A percentile compares a stretch with the other conserved stretches of the same genome.
Conservation (phyloP, 2,329 filamentous ascomycete genomes). For the Neonectria magnoliae region DNA sequence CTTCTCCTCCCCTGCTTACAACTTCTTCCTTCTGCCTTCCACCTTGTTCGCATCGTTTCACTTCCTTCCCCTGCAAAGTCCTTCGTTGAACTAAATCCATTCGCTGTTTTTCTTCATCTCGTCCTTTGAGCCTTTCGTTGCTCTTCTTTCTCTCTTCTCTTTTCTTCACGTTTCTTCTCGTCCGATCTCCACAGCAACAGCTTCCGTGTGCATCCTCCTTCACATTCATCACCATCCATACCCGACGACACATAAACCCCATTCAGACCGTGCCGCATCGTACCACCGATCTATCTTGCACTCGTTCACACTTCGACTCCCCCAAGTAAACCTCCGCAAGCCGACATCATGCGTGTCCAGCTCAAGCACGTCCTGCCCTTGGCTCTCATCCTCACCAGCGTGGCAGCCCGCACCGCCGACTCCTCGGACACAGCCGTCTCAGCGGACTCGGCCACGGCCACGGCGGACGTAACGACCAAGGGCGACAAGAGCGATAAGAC, state of each 20-base stretch:
- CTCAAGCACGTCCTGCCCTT: conserved; percentile 41
- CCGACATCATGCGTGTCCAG: conserved; percentile 40
- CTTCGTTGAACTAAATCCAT: conserved; percentile 6
- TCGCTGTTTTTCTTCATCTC: conserved; percentile 2
- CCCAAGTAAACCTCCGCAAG: neutral
- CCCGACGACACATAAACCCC: conserved; percentile 6
- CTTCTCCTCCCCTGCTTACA: neutral
- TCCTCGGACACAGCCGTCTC: conserved; percentile 25
- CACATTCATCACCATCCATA: neutral
- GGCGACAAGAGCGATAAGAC: conserved; percentile 24
- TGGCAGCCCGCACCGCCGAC: conserved; percentile 30
- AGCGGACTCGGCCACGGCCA: conserved; percentile 26
- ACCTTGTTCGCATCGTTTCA: conserved; percentile 7
- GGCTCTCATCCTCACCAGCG: conserved; percentile 37
- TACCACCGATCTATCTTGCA: neutral
- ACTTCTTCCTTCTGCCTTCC: conserved; percentile 25
- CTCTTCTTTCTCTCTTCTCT: neutral
- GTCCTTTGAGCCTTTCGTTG: conserved; percentile 2
- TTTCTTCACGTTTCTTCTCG: neutral
- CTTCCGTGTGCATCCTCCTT: neutral
- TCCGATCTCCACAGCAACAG: conserved; percentile 1
- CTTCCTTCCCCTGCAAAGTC: conserved; percentile 12
- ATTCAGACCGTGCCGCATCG: neutral
- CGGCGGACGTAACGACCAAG: conserved; percentile 28
- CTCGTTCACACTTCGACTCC: neutral